A percentile compares a stretch with the other conserved stretches of the same genome.
phyloP scores from a whole-genome alignment of 495 filamentous ascomycete species.

The Aspergillus wentii region DNA sequence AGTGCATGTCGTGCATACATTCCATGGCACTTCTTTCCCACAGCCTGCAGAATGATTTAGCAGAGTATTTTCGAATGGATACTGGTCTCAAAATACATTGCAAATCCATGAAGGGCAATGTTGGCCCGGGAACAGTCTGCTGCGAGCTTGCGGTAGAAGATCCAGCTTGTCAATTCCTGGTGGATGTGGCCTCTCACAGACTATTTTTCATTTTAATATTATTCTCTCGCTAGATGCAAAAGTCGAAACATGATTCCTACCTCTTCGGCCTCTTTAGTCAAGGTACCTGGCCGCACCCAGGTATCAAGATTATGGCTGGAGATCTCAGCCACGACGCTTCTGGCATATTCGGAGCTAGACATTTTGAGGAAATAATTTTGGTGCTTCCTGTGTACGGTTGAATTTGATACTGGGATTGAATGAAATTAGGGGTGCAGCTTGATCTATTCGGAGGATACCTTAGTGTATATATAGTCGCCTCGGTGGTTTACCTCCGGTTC shows the following conservation, averaged over 20 bases:
- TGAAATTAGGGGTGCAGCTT: too few species aligned
- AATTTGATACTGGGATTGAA: too few species aligned
- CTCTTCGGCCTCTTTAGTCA: background rate
- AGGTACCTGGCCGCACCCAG: background rate
- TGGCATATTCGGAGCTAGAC: background rate
- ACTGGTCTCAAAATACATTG: slow-evolving; percentile 1
- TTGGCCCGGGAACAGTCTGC: slow-evolving; percentile 9
- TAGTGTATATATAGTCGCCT: too few species aligned
- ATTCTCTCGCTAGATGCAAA: too few species aligned
- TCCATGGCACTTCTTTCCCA: slow-evolving; percentile 7
- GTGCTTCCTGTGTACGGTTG: too few species aligned
- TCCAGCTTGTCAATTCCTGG: slow-evolving; percentile 11
- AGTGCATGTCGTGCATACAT: slow-evolving; percentile 9
- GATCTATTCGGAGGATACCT: too few species aligned
- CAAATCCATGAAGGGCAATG: slow-evolving; percentile 10
- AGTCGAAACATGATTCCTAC: background rate
- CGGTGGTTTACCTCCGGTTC: too few species aligned
- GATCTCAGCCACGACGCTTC: background rate
- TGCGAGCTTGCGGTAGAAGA: slow-evolving; percentile 14
- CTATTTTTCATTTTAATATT: background rate
- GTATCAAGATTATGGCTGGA: background rate
- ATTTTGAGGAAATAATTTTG: too few species aligned
- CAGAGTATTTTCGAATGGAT: background rate
- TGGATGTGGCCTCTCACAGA: slow-evolving; percentile 14
- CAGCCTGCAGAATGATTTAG: slow-evolving; percentile 3